Conservation (phyloP, 176 grass and related monocot genomes). For the Panicum miliaceum region DNA sequence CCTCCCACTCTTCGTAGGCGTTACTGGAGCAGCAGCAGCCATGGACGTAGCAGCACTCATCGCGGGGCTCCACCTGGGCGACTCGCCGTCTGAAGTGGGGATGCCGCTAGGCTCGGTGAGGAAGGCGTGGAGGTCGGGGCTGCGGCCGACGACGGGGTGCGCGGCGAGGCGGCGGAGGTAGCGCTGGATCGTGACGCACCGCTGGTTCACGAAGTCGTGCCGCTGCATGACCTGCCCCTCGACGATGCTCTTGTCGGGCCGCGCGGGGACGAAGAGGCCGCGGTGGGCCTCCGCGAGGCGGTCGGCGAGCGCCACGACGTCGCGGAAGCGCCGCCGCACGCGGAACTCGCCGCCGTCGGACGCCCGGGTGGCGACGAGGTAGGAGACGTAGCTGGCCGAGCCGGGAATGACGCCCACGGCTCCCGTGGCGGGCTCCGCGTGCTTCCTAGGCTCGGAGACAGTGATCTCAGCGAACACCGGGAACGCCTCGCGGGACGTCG, state of each 20-base stretch:
- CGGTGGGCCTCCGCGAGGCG: slow-evolving; percentile 61
- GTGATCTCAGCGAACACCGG: slow-evolving; percentile 60
- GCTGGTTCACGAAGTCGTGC: slow-evolving; percentile 91
- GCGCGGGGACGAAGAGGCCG: slow-evolving; percentile 70
- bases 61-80: slow-evolving; percentile 42
- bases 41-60: neutral
- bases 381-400: slow-evolving; percentile 72
- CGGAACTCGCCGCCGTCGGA: slow-evolving; percentile 58
- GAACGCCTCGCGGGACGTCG: slow-evolving; percentile 46
- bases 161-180: slow-evolving; percentile 73
- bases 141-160: slow-evolving; percentile 60
- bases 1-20: slow-evolving; percentile 63
- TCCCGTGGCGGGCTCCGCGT: slow-evolving; percentile 56
- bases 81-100: slow-evolving; percentile 46
- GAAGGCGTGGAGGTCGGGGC: slow-evolving; percentile 64
- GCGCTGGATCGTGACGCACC: slow-evolving; percentile 60
- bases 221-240: slow-evolving; percentile 91
- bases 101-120: slow-evolving; percentile 57
- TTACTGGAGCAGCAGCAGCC: slow-evolving; percentile 12
- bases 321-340: slow-evolving; percentile 82
- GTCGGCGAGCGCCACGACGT: slow-evolving; percentile 79
- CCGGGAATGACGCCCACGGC: slow-evolving; percentile 60
- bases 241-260: slow-evolving; percentile 82
- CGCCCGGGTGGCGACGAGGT: slow-evolving; percentile 66
- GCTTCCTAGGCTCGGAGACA: slow-evolving; percentile 84